These are phyloP conservation scores for Debaryomyces maramus DNA, from an alignment of 805 yeast genomes.

Conservation along the genomic window DNA sequence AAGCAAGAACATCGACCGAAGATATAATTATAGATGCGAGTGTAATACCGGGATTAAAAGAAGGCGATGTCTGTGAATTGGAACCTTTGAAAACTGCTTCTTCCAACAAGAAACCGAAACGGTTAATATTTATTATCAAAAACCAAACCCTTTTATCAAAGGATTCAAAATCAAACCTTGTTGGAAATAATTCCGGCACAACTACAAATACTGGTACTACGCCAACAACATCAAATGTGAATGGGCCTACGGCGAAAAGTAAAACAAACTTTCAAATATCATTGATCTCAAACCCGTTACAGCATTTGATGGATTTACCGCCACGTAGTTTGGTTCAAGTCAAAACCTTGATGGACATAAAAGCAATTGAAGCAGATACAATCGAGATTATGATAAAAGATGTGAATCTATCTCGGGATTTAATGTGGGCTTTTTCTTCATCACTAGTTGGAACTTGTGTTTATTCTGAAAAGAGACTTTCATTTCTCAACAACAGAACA, in stretches of 20 bases:
- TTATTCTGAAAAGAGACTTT: slow-evolving; percentile 61
- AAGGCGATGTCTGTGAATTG: slow-evolving; percentile 78
- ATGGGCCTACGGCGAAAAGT: slow-evolving; percentile 9
- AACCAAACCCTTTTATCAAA: slow-evolving; percentile 1
- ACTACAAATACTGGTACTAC: background rate
- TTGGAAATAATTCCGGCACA: background rate
- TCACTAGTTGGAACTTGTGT: slow-evolving; percentile 62
- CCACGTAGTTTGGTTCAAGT: slow-evolving; percentile 68
- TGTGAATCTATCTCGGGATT: slow-evolving; percentile 79
- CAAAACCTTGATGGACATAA: slow-evolving; percentile 38
- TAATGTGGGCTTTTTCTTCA: slow-evolving; percentile 85
- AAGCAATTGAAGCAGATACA: slow-evolving; percentile 69
- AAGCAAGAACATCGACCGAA: slow-evolving; percentile 54
- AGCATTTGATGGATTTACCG: slow-evolving; percentile 59
- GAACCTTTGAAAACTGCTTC: slow-evolving; percentile 37
- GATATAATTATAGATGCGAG: slow-evolving; percentile 63
- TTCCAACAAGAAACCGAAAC: slow-evolving; percentile 13
- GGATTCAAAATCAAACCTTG: background rate
- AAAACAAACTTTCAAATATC: slow-evolving; percentile 48
- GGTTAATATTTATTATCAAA: slow-evolving; percentile 4
- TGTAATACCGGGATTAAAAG: slow-evolving; percentile 59
- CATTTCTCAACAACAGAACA: slow-evolving; percentile 61
- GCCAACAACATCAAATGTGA: background rate
- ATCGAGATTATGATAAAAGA: slow-evolving; percentile 83
- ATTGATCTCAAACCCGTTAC: slow-evolving; percentile 59